Conservation (phyloP, 2,329 filamentous ascomycete genomes). For the Dryadomyces quercivorus region DNA sequence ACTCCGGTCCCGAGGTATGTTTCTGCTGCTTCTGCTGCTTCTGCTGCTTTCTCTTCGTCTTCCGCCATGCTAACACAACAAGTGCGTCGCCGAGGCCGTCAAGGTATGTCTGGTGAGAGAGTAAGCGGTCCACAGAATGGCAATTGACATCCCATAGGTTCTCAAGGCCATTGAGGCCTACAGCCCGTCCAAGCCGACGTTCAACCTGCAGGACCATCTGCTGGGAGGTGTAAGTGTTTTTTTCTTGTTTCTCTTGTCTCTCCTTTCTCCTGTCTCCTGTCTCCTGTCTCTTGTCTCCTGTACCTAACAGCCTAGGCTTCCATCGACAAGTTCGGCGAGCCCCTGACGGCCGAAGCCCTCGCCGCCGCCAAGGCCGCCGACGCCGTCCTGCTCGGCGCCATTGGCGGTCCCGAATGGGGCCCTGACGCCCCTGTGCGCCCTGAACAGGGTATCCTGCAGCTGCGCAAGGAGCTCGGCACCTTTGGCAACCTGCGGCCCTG, state of each 20-base stretch:
- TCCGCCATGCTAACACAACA: conserved; percentile 2
- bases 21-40: not conserved
- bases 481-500: conserved; percentile 95
- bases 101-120: conserved; percentile 45
- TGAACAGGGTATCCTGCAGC: conserved; percentile 79
- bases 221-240: conserved; percentile 69
- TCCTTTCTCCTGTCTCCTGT: not conserved
- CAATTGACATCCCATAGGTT: conserved; percentile 36
- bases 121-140: not conserved
- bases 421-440: conserved; percentile 69
- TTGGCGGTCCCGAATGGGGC: conserved; percentile 95
- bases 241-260: conserved; percentile 7
- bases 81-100: conserved; percentile 75
- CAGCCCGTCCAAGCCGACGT: conserved; percentile 57
- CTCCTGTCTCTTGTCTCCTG: not conserved
- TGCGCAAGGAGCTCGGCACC: conserved; percentile 86
- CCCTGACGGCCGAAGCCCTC: conserved; percentile 75
- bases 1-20: conserved; percentile 72
- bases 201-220: conserved; percentile 83
- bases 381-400: conserved; percentile 83
- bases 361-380: conserved; percentile 72
- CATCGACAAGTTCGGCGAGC: conserved; percentile 67
- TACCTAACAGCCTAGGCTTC: conserved; percentile 50
- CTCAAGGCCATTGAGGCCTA: conserved; percentile 66
- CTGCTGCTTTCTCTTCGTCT: not conserved